Evolutionary conservation across 768 basidiomycete species (phyloP).

Genomic region (Mycena indigotica): DNA sequence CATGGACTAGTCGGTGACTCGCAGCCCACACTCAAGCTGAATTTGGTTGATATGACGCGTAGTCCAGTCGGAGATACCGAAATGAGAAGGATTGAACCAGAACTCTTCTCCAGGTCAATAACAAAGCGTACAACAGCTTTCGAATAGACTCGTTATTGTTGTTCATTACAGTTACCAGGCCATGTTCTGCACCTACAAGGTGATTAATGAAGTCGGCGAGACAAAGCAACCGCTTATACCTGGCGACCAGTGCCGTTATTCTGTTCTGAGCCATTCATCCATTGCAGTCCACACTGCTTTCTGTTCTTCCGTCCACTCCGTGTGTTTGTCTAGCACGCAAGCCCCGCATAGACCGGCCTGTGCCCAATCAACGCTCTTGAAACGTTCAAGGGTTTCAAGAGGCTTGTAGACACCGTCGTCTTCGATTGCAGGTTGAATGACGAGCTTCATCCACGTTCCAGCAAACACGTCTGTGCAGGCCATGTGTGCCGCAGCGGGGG

Average conservation of each 20-base stretch:
- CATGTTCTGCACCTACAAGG: background rate
- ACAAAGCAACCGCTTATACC: background rate
- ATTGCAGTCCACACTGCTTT: constrained; percentile 58
- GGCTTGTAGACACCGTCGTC: constrained; percentile 68
- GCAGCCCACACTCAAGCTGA: too few species aligned
- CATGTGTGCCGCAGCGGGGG: constrained; percentile 72
- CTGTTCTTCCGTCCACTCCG: constrained; percentile 70
- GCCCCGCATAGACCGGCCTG: constrained; percentile 57
- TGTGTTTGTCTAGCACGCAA: constrained; percentile 60
- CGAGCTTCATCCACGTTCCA: constrained; percentile 68
- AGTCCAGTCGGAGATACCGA: too few species aligned
- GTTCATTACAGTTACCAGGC: background rate
- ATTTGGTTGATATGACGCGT: too few species aligned
- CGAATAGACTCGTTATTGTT: constrained; percentile 3
- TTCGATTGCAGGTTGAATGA: constrained; percentile 67
- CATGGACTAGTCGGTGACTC: too few species aligned
- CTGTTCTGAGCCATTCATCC: constrained; percentile 54
- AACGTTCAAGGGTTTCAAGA: constrained; percentile 65
- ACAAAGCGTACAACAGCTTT: too few species aligned
- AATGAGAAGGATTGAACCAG: too few species aligned
- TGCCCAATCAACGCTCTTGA: constrained; percentile 63
- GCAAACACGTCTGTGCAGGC: constrained; percentile 72
- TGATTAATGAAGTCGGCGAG: background rate
- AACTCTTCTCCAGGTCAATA: too few species aligned
- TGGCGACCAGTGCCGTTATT: background rate